Conservation (phyloP, 2,329 filamentous ascomycete species). For the Tolypocladium amazonense region DNA sequence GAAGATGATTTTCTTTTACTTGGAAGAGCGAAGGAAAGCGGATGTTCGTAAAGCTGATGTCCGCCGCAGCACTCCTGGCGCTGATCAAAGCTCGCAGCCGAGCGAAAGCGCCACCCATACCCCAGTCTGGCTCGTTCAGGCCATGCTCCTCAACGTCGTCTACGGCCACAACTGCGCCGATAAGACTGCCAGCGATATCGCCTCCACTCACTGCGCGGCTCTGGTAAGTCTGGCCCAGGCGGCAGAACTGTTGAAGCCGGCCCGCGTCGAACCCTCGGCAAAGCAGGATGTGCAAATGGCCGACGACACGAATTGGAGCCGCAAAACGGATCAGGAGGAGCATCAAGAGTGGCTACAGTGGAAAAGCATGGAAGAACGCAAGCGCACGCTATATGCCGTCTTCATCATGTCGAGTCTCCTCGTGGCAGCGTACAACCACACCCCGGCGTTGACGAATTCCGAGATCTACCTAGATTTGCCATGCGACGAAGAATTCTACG, state of each 20-base stretch:
- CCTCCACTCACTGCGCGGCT: constrained; percentile 82
- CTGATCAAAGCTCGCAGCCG: constrained; percentile 34
- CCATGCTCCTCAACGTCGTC: constrained; percentile 91
- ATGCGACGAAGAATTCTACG: constrained; percentile 86
- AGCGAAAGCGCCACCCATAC: constrained; percentile 59
- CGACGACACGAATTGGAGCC: constrained; percentile 38
- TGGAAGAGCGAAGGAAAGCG: constrained; percentile 81
- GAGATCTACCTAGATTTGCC: constrained; percentile 84
- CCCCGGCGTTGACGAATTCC: constrained; percentile 84
- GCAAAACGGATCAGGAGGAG: constrained; percentile 40
- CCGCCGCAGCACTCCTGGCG: constrained; percentile 37
- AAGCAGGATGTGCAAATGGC: constrained; percentile 47
- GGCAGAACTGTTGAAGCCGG: constrained; percentile 55
- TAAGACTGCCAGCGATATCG: constrained; percentile 82
- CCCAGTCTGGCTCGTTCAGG: constrained; percentile 89
- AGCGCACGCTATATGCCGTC: constrained; percentile 82
- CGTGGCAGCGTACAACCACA: constrained; percentile 87
- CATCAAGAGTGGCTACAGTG: constrained; percentile 65
- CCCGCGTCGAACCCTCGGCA: constrained; percentile 32
- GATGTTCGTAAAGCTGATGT: constrained; percentile 60
- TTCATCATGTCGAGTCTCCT: constrained; percentile 87
- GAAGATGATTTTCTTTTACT: constrained; percentile 86
- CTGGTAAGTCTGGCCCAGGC: constrained; percentile 84
- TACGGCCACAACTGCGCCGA: constrained; percentile 94
- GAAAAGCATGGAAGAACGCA: constrained; percentile 82